phyloP scores from a whole-genome alignment of 306 rosid species.

The Macrotyloma uniflorum region DNA sequence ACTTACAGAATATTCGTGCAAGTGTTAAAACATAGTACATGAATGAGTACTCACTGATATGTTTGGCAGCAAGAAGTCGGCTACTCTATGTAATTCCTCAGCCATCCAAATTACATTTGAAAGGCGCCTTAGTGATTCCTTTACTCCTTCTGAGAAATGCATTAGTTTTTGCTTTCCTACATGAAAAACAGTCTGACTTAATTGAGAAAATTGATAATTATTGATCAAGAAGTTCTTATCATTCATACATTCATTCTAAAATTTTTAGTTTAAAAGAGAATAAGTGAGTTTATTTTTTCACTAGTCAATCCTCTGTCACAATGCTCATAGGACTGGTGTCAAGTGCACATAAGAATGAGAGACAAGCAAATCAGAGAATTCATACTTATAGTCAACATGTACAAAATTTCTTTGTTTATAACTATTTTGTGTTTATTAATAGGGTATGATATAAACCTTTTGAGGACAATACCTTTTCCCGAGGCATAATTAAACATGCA shows the following conservation, averaged over 20 bases:
- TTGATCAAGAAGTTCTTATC: constrained; percentile 10
- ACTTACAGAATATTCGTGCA: neutral
- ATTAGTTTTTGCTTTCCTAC: constrained; percentile 76
- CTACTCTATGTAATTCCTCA: constrained; percentile 76
- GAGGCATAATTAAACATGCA: constrained; percentile 76
- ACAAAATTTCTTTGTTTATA: neutral
- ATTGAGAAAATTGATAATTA: constrained; percentile 15
- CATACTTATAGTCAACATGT: neutral
- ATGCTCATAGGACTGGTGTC: neutral
- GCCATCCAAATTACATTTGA: constrained; percentile 81
- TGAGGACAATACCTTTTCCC: constrained; percentile 65
- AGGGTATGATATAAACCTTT: neutral
- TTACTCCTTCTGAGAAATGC: constrained; percentile 80
- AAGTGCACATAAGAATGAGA: constrained; percentile 12
- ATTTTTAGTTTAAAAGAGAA: neutral
- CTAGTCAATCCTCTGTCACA: neutral
- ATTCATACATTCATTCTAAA: neutral
- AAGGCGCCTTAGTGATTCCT: constrained; percentile 76
- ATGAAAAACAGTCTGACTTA: constrained; percentile 20
- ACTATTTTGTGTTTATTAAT: neutral
- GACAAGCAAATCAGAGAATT: neutral
- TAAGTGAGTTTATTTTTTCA: neutral
- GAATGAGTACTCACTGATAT: constrained; percentile 65
- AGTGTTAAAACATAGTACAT: constrained; percentile 25
- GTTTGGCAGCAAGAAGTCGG: constrained; percentile 66